Conservation (phyloP, 2,329 filamentous ascomycete genomes). For the Fusarium redolens region DNA sequence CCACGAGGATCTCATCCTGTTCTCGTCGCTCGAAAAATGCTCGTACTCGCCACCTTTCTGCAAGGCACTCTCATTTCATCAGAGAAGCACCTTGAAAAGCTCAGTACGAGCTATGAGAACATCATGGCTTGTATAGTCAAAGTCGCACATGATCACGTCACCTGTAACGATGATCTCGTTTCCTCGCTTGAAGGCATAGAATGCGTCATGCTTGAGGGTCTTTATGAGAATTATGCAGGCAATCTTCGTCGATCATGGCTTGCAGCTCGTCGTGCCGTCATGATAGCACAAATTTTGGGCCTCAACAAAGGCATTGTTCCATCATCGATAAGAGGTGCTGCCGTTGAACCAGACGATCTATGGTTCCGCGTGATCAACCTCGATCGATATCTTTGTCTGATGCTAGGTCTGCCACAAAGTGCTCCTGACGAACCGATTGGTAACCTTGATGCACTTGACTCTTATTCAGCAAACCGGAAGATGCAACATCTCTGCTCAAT, state of each 20-base stretch:
- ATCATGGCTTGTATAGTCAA: slow-evolving; percentile 46
- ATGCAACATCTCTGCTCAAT: slow-evolving; percentile 58
- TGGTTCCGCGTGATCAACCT: slow-evolving; percentile 59
- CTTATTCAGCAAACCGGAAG: slow-evolving; percentile 53
- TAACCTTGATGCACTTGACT: slow-evolving; percentile 41
- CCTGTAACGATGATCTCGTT: slow-evolving; percentile 59
- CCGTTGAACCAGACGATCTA: slow-evolving; percentile 50
- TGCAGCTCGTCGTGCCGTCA: slow-evolving; percentile 56
- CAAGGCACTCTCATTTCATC: slow-evolving; percentile 45
- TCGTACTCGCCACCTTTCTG: slow-evolving; percentile 53
- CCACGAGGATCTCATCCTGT: slow-evolving; percentile 51
- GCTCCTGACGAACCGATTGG: slow-evolving; percentile 54
- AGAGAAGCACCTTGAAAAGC: neutral
- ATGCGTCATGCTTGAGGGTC: slow-evolving; percentile 60
- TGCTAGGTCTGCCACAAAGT: slow-evolving; percentile 59
- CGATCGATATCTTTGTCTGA: slow-evolving; percentile 61
- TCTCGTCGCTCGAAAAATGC: slow-evolving; percentile 55
- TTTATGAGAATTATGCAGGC: slow-evolving; percentile 60
- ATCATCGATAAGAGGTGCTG: slow-evolving; percentile 1
- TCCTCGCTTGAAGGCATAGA: slow-evolving; percentile 60
- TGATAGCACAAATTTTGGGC: slow-evolving; percentile 57
- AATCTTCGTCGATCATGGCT: slow-evolving; percentile 60
- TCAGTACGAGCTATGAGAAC: slow-evolving; percentile 18
- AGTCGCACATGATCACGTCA: slow-evolving; percentile 52
- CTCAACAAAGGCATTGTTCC: slow-evolving; percentile 43